phyloP scores from a whole-genome alignment of 2,329 filamentous ascomycete genomes.

The Diaporthe batatas region DNA sequence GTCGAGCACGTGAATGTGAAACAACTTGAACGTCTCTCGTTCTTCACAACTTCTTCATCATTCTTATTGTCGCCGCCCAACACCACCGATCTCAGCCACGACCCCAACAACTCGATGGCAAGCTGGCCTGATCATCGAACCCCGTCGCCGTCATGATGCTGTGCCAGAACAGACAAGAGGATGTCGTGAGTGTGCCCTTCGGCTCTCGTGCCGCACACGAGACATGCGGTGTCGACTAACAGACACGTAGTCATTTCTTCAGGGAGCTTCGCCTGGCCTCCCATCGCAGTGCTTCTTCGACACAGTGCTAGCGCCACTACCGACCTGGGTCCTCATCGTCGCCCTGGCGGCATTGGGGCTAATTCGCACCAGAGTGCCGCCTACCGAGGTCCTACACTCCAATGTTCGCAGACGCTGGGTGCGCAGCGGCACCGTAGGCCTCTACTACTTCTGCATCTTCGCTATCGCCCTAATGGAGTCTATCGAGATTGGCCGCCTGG shows the following conservation, averaged over 20 bases:
- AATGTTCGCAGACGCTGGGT: conserved; percentile 42
- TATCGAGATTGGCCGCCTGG: conserved; percentile 46
- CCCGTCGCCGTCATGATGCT: background rate
- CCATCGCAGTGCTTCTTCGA: conserved; percentile 50
- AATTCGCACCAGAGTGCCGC: conserved; percentile 36
- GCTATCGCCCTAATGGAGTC: conserved; percentile 46
- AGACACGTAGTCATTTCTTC: background rate
- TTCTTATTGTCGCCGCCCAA: background rate
- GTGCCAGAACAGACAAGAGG: conserved; percentile 24
- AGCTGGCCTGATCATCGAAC: background rate
- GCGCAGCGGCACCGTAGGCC: conserved; percentile 40
- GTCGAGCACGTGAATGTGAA: background rate
- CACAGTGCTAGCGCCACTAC: conserved; percentile 45
- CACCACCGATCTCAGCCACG: background rate
- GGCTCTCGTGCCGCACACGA: background rate
- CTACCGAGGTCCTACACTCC: conserved; percentile 39
- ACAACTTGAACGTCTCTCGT: background rate
- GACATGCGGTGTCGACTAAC: background rate
- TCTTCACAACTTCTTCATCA: background rate
- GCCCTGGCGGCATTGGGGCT: conserved; percentile 25
- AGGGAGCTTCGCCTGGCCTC: conserved; percentile 39
- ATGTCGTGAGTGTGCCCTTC: conserved; percentile 1
- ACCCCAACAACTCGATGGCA: background rate
- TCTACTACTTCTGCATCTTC: conserved; percentile 46
- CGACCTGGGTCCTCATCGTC: conserved; percentile 45